These are phyloP conservation scores for Colletotrichum sp. DNA, from an alignment of 2,329 filamentous ascomycete genomes.

Conservation along the genomic window DNA sequence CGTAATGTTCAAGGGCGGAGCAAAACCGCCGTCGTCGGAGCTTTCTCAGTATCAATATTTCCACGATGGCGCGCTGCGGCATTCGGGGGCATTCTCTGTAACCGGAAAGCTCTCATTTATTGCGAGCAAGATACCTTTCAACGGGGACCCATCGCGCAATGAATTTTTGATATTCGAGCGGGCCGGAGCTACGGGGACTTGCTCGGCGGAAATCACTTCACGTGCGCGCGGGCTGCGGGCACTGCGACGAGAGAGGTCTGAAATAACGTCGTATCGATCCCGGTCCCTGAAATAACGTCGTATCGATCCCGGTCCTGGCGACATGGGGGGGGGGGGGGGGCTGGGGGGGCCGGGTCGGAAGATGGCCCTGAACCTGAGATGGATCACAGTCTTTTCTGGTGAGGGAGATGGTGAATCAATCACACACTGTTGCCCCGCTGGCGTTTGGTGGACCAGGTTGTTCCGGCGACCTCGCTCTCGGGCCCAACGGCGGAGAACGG, in stretches of 20 bases:
- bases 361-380: constrained; percentile 2
- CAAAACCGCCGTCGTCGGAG: neutral
- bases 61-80: neutral
- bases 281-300: neutral
- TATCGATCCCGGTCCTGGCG: constrained; percentile 1
- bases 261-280: constrained; percentile 7
- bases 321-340: neutral
- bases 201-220: neutral
- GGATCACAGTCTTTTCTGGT: neutral
- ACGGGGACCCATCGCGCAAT: neutral
- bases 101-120: neutral
- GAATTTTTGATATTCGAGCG: neutral
- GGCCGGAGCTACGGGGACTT: neutral
- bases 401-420: neutral
- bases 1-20: neutral
- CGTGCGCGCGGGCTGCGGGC: neutral
- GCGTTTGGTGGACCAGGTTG: neutral
- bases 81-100: neutral
- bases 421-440: neutral
- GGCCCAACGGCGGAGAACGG: constrained; percentile 1
- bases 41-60: neutral
- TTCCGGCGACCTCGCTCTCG: neutral
- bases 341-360: neutral
- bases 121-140: neutral
- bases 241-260: neutral